A percentile compares a stretch with the other conserved stretches of the same genome.
phyloP scores from a whole-genome alignment of 306 rosid species.

The Rubus idaeus region DNA sequence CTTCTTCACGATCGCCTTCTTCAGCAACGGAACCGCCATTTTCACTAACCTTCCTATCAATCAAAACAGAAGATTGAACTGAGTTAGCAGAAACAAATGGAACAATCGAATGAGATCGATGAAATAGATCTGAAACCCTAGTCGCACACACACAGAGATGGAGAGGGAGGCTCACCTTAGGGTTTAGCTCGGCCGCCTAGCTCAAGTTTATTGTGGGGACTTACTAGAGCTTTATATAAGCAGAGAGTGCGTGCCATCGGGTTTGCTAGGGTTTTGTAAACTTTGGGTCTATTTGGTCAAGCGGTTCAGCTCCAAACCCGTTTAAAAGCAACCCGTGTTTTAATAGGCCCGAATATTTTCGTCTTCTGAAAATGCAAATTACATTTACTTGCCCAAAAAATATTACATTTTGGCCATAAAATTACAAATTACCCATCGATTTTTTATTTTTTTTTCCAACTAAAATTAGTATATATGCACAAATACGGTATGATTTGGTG shows the following conservation, averaged over 20 bases:
- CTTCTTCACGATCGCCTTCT: conserved; percentile 77
- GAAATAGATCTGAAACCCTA: not conserved
- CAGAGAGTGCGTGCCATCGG: not conserved
- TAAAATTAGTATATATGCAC: too few species aligned
- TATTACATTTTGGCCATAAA: too few species aligned
- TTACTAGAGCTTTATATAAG: conserved; percentile 14
- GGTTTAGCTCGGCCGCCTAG: conserved; percentile 33
- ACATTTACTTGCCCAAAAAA: too few species aligned
- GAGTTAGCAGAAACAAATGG: not conserved
- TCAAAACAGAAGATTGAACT: not conserved
- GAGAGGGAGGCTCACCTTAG: conserved; percentile 17
- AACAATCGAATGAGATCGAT: not conserved
- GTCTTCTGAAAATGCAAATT: too few species aligned
- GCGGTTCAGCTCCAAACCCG: not conserved
- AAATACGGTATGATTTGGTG: too few species aligned
- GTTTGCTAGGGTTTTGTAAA: conserved; percentile 20
- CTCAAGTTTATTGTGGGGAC: not conserved
- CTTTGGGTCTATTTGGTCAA: conserved; percentile 22
- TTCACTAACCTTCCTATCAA: conserved; percentile 24
- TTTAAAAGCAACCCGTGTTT: not conserved
- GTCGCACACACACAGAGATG: not conserved
- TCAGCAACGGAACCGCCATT: conserved; percentile 74
- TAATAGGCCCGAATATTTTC: not conserved
- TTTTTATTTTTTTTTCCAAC: too few species aligned
- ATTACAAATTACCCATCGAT: too few species aligned